Base-by-base conservation (phyloP, 176 grass and related monocot species). In the Oryza glumipatula region DNA sequence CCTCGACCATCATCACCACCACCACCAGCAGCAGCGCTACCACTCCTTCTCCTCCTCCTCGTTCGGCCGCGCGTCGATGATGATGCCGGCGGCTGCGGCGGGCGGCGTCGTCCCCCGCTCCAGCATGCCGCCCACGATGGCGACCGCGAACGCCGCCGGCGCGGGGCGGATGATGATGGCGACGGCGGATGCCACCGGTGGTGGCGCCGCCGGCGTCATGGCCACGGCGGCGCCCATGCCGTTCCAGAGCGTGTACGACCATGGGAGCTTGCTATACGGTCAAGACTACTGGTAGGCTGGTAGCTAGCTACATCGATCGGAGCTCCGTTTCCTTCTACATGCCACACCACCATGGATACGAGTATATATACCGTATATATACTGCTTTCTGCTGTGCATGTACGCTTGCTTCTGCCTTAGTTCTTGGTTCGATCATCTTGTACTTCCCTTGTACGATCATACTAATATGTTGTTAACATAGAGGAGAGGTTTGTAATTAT, bases 261-360 rank as follows among this genome's bases (percentile, higher is more conserved):
- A 83, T 21, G 54, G 39, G 67, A 78, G 21, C 74, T 67, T 75
- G 60, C 60, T 86, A 7, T 83, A 83, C 74, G 69, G 84, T 38
- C 88, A 70, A 52, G 84, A 80, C 21, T 87, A 78, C 85, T 91
- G 85, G 65, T 91, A 88, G 54, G 73, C 85, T 91, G 85, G 65
- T 91, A 88, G 54, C 54, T 21, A 58, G 16, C 1, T 5, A 5
- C 1, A 65, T 23, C 14, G 47, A 43, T 63, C 58, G 30, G 41
- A 67, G 47, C 12, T 44, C 49, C 28, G 54, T 44, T 33, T 21
- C 16, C 6, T 45, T 45, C 15, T 79, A 68, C 65, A 48, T 68
- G 60, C 17, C 43, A 41, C 46, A 75, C 46, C 48, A 33, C 60
- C 22, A 44, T 86, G 16, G 61, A 28, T 60, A 56, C 26, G 36